Percentiles rank a stretch among this genome's conserved stretches.
These are phyloP conservation scores for Citrullus colocynthis DNA, from an alignment of 306 rosid genomes.

Conservation along the genomic window DNA sequence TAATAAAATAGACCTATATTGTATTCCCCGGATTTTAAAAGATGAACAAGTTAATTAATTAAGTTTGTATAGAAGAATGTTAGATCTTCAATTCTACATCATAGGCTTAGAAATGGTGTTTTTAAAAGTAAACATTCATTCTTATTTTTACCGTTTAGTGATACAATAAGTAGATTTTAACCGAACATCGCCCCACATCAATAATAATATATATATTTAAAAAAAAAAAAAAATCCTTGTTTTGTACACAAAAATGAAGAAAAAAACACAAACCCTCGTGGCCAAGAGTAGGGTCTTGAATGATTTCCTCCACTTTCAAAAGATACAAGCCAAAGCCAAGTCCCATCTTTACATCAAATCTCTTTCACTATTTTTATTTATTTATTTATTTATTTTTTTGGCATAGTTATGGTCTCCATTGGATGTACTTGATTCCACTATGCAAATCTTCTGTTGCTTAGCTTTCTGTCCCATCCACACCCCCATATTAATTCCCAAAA, in stretches of 20 bases:
- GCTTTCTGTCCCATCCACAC: constrained; percentile 79
- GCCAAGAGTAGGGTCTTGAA: constrained; percentile 25
- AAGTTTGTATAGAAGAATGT: too few species aligned
- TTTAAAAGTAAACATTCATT: too few species aligned
- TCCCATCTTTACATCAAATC: constrained; percentile 48
- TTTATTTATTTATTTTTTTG: neutral
- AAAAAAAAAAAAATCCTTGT: neutral
- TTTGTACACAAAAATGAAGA: neutral
- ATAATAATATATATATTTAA: neutral
- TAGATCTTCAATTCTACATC: too few species aligned
- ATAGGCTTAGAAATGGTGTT: too few species aligned
- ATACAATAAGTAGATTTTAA: neutral
- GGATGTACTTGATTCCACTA: constrained; percentile 60
- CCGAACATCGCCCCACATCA: neutral
- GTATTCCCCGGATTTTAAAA: too few species aligned
- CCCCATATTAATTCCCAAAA: constrained; percentile 48
- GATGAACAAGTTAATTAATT: too few species aligned
- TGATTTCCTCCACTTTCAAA: constrained; percentile 50
- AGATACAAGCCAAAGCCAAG: constrained; percentile 25
- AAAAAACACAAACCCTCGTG: constrained; percentile 1
- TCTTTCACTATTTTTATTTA: neutral
- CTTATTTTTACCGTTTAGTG: neutral
- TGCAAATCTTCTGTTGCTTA: constrained; percentile 82
- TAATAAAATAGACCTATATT: too few species aligned
- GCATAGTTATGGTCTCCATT: constrained; percentile 6